Percentiles rank a stretch among this genome's conserved stretches.
Evolutionary conservation across 2,329 filamentous ascomycete genomes (phyloP).

Genomic region (Akanthomyces uredinophilus): DNA sequence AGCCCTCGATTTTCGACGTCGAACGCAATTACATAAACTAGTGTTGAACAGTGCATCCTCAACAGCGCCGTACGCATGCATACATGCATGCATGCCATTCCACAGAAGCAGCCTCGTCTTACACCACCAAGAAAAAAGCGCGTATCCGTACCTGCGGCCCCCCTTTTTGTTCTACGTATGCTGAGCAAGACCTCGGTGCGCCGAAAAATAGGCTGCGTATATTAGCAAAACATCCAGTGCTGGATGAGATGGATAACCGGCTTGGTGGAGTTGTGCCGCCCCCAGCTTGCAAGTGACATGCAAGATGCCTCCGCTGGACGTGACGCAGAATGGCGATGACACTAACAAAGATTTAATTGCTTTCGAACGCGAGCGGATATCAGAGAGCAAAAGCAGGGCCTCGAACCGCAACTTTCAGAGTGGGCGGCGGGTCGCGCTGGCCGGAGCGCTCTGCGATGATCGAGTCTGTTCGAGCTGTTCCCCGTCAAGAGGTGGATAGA

Average conservation of each 20-base stretch:
- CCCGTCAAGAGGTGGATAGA: not conserved
- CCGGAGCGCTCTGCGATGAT: not conserved
- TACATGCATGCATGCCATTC: not conserved
- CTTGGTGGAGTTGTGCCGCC: slow-evolving; percentile 4
- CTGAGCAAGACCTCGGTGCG: not conserved
- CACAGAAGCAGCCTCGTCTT: not conserved
- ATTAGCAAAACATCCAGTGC: not conserved
- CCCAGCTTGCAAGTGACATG: slow-evolving; percentile 1
- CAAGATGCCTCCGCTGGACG: not conserved
- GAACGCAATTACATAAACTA: not conserved
- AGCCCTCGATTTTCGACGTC: not conserved
- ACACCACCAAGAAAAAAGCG: no score
- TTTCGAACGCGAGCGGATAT: no score
- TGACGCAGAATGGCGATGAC: not conserved
- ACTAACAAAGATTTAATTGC: no score
- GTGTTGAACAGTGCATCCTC: not conserved
- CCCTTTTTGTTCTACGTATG: not conserved
- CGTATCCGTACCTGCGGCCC: no score
- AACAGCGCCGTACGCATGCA: not conserved
- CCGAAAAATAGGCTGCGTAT: no score
- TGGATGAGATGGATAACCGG: not conserved
- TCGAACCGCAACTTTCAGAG: no score
- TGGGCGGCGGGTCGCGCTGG: not conserved
- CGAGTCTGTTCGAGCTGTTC: not conserved
- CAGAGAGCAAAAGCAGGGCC: no score